Percentiles rank a stretch among this genome's conserved stretches.
Conservation (phyloP, 352 stramenopile species). For the Phytopythium kandeliae region DNA sequence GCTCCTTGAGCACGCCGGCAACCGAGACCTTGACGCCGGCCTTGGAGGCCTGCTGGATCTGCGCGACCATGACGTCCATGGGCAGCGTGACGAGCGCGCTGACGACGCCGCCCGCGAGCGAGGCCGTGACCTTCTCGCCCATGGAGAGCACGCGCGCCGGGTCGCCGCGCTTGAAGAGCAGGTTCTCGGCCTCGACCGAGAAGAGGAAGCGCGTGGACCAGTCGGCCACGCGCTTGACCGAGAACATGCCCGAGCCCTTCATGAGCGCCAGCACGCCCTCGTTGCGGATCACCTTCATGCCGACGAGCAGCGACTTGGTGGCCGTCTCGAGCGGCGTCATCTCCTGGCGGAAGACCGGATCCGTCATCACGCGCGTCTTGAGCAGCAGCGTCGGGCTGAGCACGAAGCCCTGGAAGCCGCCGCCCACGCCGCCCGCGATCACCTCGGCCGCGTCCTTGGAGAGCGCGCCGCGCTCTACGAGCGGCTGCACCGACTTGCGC, state of each 20-base stretch:
- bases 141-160: slow-evolving; percentile 54
- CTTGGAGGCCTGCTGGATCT: slow-evolving; percentile 91
- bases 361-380: slow-evolving; percentile 95
- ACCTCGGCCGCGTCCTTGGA: slow-evolving; percentile 62
- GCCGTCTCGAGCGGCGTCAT: slow-evolving; percentile 86
- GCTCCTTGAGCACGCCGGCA: slow-evolving; percentile 60
- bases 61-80: slow-evolving; percentile 90
- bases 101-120: slow-evolving; percentile 75
- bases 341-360: slow-evolving; percentile 88
- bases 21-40: slow-evolving; percentile 77
- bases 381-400: slow-evolving; percentile 90
- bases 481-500: slow-evolving; percentile 40
- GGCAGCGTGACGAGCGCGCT: slow-evolving; percentile 84
- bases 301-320: slow-evolving; percentile 73
- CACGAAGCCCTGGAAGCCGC: slow-evolving; percentile 91
- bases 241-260: slow-evolving; percentile 91
- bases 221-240: slow-evolving; percentile 90
- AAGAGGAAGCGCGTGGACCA: slow-evolving; percentile 93
- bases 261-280: slow-evolving; percentile 87
- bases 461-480: slow-evolving; percentile 53
- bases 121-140: slow-evolving; percentile 73
- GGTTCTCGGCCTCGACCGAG: slow-evolving; percentile 77
- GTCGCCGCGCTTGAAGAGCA: slow-evolving; percentile 69
- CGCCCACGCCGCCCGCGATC: slow-evolving; percentile 83
- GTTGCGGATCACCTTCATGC: slow-evolving; percentile 86